Base-by-base conservation (phyloP, 371 early-diverging fungal genomes). In the Mucor velutinosus region DNA sequence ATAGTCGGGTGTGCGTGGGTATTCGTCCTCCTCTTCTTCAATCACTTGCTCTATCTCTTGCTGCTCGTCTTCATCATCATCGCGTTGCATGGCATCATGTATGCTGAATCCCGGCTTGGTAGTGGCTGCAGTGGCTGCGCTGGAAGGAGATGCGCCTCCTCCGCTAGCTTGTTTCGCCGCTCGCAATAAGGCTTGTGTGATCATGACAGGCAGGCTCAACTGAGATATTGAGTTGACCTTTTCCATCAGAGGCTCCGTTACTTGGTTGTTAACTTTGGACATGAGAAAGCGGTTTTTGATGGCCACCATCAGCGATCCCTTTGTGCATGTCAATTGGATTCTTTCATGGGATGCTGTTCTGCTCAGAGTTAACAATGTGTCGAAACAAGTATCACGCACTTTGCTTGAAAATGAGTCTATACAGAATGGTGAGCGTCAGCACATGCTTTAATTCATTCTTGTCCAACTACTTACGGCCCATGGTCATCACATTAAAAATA, bases 401-500 rank as follows among this genome's bases (percentile, higher is more conserved):
- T 72, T 70, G 6, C 61, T 66, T 1, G 80, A 74, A 73, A 76
- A 83, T 12, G 73, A 60, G 51, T 70, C 83, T 83, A 33, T 7
- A 33, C 33, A 67, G 17, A 12, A 58, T 29, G 2, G 21, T 29
- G 21, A 1, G 6, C 27, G n/a, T 21, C 8, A 47, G 23, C 8
- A 4, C 49, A n/a, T 33, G 33, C 7, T 4, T 30, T 30, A 30
- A 30, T 6, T 30, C 30, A 4, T 30, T 4, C 30, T 30, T 30
- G 30, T 30, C 30, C 33, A 33, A 8, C 33, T 11, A 21, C 58
- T 43, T 80, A 80, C 83, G 72, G 49, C 73, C 69, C 74, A 80
- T 80, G 5, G 81, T 76, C 72, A 76, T 78, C 43, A 83, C 53
- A 25, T 83, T 83, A 59, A 80, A 83, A 25, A 83, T 67, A 11